These are phyloP conservation scores for Sisymbrium irio DNA, from an alignment of 345 rosid species.

Conservation along the genomic window DNA sequence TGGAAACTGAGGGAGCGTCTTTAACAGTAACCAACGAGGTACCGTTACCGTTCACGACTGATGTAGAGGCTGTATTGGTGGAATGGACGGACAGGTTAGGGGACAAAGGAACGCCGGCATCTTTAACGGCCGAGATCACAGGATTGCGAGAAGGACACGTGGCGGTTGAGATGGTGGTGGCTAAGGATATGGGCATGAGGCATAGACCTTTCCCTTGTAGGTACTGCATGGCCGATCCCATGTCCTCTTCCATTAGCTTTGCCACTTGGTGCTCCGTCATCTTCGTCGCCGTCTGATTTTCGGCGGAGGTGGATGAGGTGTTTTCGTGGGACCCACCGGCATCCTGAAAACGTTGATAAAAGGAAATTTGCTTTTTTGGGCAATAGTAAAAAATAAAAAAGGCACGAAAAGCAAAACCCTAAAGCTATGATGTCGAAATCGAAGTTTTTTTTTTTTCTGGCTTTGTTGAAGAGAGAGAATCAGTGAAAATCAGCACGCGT, in stretches of 20 bases:
- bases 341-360: conserved; percentile 9
- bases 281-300: conserved; percentile 34
- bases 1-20: conserved; percentile 38
- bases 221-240: conserved; percentile 99
- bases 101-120: conserved; percentile 52
- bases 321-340: conserved; percentile 38
- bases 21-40: conserved; percentile 40
- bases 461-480: conserved; percentile 42
- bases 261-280: conserved; percentile 92
- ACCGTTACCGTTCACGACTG: conserved; percentile 38
- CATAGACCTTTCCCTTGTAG: conserved; percentile 95
- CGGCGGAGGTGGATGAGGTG: conserved; percentile 23
- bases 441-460: not conserved
- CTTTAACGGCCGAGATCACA: conserved; percentile 36
- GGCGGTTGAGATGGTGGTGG: conserved; percentile 81
- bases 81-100: conserved; percentile 86
- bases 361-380: not conserved
- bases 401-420: conserved; percentile 11
- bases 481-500: conserved; percentile 74
- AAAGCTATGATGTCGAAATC: conserved; percentile 7
- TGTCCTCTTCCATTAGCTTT: conserved; percentile 91
- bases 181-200: conserved; percentile 97
- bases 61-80: conserved; percentile 26
- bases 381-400: not conserved
- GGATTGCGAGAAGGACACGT: conserved; percentile 54